These are phyloP conservation scores for Thuja plicata DNA, from an alignment of 83 land plant species.

Conservation along the genomic window DNA sequence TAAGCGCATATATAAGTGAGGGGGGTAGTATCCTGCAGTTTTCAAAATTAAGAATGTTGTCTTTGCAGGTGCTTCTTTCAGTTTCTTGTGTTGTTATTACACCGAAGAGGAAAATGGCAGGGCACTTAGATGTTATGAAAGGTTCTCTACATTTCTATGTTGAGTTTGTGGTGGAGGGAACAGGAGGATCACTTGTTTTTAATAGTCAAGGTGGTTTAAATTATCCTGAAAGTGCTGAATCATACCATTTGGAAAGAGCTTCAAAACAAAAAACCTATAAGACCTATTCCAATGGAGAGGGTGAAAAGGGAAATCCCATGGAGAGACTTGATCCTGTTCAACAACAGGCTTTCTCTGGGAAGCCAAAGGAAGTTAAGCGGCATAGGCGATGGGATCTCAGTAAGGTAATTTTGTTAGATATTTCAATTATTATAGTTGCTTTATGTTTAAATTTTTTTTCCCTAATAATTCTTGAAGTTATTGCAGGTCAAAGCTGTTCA, in stretches of 20 bases:
- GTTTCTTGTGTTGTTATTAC: conserved; percentile 79
- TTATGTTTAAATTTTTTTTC: background rate
- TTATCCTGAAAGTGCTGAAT: conserved; percentile 30
- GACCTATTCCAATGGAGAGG: conserved; percentile 15
- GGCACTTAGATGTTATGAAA: conserved; percentile 73
- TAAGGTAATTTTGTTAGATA: conserved; percentile 50
- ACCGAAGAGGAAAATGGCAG: conserved; percentile 94
- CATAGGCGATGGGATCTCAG: conserved; percentile 84
- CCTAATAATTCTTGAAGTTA: background rate
- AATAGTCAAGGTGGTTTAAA: conserved; percentile 40
- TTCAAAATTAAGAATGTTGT: conserved; percentile 10
- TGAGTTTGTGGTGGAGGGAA: conserved; percentile 94
- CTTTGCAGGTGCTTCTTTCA: conserved; percentile 69
- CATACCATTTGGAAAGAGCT: conserved; percentile 25
- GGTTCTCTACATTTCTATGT: conserved; percentile 79
- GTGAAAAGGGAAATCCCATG: conserved; percentile 33
- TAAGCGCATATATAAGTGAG: background rate
- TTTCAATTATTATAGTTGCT: background rate
- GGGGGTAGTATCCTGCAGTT: background rate
- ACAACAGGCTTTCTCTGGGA: conserved; percentile 19
- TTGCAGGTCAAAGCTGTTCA: conserved; percentile 86
- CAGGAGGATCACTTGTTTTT: conserved; percentile 89
- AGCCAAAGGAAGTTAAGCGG: conserved; percentile 64
- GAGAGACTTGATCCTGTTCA: conserved; percentile 33
- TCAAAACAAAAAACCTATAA: conserved; percentile 34